These are phyloP conservation scores for Umbelopsis sp. DNA, from an alignment of 192 early-diverging fungal species.

Conservation along the genomic window DNA sequence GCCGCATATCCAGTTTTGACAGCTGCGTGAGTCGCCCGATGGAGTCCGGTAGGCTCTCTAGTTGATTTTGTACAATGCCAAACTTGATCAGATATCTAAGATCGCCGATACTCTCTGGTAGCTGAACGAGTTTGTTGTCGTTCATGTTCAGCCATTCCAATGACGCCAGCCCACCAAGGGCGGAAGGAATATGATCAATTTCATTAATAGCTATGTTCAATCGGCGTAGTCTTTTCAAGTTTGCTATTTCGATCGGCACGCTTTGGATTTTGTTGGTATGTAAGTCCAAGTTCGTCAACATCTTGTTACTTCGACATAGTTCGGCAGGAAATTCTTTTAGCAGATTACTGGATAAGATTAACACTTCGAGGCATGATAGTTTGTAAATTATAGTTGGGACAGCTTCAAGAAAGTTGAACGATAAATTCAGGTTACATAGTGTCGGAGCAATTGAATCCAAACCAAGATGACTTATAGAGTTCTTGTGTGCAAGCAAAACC, in stretches of 20 bases:
- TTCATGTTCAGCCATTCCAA: conserved; percentile 55
- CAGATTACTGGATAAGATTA: conserved; percentile 46
- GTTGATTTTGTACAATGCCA: conserved; percentile 50
- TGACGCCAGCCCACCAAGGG: conserved; percentile 36
- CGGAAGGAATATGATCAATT: conserved; percentile 33
- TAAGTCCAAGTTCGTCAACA: conserved; percentile 45
- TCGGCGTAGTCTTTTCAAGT: conserved; percentile 35
- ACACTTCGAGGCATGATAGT: conserved; percentile 37
- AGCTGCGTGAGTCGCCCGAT: conserved; percentile 36
- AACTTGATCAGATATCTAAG: conserved; percentile 48
- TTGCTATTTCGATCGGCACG: conserved; percentile 25
- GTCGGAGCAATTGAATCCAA: conserved; percentile 27
- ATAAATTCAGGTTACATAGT: conserved; percentile 43
- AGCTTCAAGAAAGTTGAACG: conserved; percentile 41
- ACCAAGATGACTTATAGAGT: conserved; percentile 35
- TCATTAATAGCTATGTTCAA: conserved; percentile 54
- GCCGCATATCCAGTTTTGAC: conserved; percentile 47
- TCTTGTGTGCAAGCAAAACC: conserved; percentile 49
- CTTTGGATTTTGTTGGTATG: conserved; percentile 45
- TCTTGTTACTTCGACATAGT: conserved; percentile 37
- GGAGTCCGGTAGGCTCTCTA: conserved; percentile 37
- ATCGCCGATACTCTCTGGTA: conserved; percentile 40
- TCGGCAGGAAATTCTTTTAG: conserved; percentile 31
- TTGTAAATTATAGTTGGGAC: conserved; percentile 34
- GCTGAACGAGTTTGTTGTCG: conserved; percentile 41